A percentile compares a stretch with the other conserved stretches of the same genome.
phyloP scores from a whole-genome alignment of 768 basidiomycete species.

The Obba rivulosa region DNA sequence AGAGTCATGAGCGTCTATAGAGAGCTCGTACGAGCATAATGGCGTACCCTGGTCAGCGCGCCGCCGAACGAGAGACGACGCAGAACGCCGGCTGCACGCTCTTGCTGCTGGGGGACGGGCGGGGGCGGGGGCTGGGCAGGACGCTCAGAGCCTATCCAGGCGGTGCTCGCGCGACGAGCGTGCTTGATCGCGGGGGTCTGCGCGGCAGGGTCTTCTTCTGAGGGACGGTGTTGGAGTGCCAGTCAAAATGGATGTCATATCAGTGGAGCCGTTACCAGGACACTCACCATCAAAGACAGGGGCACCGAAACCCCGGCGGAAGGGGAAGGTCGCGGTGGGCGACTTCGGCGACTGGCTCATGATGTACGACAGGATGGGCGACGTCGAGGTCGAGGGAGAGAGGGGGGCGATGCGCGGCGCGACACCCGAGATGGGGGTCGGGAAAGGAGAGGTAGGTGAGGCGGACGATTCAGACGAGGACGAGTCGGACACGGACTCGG shows the following conservation, averaged over 20 bases:
- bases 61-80: conserved; percentile 69
- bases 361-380: conserved; percentile 71
- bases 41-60: conserved; percentile 52
- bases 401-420: conserved; percentile 40
- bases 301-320: conserved; percentile 48
- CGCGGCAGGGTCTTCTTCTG: conserved; percentile 15
- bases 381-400: conserved; percentile 47
- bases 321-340: conserved; percentile 49
- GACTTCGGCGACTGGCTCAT: conserved; percentile 51
- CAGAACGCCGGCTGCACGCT: conserved; percentile 67
- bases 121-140: conserved; percentile 42
- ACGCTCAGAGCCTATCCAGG: conserved; percentile 42
- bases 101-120: conserved; percentile 42
- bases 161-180: conserved; percentile 54
- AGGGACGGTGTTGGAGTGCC: neutral
- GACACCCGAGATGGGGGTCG: conserved; percentile 43
- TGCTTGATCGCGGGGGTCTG: conserved; percentile 11
- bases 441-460: conserved; percentile 45
- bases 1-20: neutral
- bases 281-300: conserved; percentile 58
- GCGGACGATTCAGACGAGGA: conserved; percentile 33
- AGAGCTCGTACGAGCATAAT: neutral
- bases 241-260: neutral
- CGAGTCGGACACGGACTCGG: conserved; percentile 49
- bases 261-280: neutral